A percentile compares a stretch with the other conserved stretches of the same genome.
Evolutionary conservation across 495 filamentous ascomycete genomes (phyloP).

Genomic region (Tuber microsphaerosporum): DNA sequence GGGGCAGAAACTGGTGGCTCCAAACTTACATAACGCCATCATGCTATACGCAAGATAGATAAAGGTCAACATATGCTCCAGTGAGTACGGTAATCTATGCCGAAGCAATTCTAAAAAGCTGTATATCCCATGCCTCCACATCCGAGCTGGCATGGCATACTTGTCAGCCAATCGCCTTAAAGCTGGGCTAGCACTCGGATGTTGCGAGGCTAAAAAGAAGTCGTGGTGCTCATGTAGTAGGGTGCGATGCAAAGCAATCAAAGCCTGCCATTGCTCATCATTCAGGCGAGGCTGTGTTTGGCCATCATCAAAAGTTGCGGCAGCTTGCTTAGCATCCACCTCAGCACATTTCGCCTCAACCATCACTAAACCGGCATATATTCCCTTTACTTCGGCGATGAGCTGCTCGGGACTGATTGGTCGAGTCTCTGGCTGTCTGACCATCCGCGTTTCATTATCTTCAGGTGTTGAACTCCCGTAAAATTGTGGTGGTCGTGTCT

Average conservation of each 20-base stretch:
- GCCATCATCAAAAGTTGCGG: slow-evolving; percentile 42
- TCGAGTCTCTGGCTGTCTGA: slow-evolving; percentile 47
- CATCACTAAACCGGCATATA: slow-evolving; percentile 70
- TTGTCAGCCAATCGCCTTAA: slow-evolving; percentile 57
- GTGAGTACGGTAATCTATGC: slow-evolving; percentile 58
- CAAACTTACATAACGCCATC: slow-evolving; percentile 55
- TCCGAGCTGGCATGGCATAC: slow-evolving; percentile 72
- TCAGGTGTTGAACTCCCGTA: slow-evolving; percentile 15
- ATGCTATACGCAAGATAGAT: slow-evolving; percentile 76
- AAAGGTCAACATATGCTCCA: slow-evolving; percentile 75
- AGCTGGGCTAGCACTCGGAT: slow-evolving; percentile 58
- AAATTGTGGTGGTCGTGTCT: neutral
- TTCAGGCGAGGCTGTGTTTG: slow-evolving; percentile 47
- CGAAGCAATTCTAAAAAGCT: slow-evolving; percentile 67
- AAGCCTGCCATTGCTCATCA: slow-evolving; percentile 62
- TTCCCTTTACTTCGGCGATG: slow-evolving; percentile 61
- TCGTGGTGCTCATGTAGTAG: slow-evolving; percentile 73
- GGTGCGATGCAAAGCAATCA: slow-evolving; percentile 65
- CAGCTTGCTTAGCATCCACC: slow-evolving; percentile 56
- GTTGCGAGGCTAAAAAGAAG: slow-evolving; percentile 71
- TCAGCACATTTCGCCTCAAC: slow-evolving; percentile 74
- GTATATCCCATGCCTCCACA: slow-evolving; percentile 82
- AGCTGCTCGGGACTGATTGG: slow-evolving; percentile 71
- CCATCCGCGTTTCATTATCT: slow-evolving; percentile 29
- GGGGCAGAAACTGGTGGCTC: neutral